Evolutionary conservation across 306 rosid genomes (phyloP), one percentile per base, ranked within the genome.

Genomic region (Purshia tridentata): DNA sequence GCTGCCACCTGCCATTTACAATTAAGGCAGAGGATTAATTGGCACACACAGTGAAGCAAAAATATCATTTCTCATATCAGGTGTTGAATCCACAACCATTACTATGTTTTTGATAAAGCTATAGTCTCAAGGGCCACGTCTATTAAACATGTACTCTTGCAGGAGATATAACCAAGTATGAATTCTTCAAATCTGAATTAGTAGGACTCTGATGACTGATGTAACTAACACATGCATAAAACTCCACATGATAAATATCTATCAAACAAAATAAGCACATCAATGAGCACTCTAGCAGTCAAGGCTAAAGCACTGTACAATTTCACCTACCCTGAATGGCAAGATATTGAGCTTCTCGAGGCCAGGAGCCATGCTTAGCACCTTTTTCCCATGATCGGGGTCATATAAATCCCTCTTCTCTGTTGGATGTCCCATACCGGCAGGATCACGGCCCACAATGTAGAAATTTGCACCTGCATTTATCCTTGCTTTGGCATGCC

Each of bases 371-470:
- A 91, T 91, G 85, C 91, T 87, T 60, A 94, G 85, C 13, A 94
- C 98, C 87, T 83, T 94, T 82, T 91, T 94, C 67, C 99, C 99
- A 62, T 94, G 99, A 79, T 91, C 96, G 41, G 99, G 99, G 71
- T 91, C 90, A 58, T 91, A 94, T 70, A 94, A 82, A 80, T 94
- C 99, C 83, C 96, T 85, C 72, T 91, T 86, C 88, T 94, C 96
- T 58, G 89, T 86, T 65, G 98, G 98, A 83, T 94, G 98, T 61
- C 96, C 89, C 97, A 94, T 91, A 69, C 98, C 98, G 19, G 97
- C 98, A 53, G 99, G 99, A 76, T 94, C 99, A 51, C 98, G 95
- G n/a, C 99, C 98, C 62, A 94, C 99, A 20, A 94, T 94, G 68
- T 94, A 94, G 81, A 94, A 94, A 84, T 91, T 94, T 48, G 99